Conservation (phyloP, 768 basidiomycete species). For the Psilocybe tampanensis region DNA sequence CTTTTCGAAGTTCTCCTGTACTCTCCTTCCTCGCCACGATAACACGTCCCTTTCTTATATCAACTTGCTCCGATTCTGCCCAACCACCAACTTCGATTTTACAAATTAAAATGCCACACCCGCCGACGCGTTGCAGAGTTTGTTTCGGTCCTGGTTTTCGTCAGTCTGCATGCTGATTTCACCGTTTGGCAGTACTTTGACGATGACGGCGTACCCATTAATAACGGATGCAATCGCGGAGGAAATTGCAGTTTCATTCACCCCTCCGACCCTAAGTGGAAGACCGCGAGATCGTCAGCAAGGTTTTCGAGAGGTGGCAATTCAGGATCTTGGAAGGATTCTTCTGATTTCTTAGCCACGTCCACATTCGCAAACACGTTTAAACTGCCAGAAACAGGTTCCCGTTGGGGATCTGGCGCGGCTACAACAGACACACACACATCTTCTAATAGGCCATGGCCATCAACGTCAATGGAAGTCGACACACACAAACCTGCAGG, state of each 20-base stretch:
- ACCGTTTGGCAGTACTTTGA: conserved; percentile 22
- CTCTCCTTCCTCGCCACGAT: no score
- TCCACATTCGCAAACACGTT: background rate
- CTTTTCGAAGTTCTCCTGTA: no score
- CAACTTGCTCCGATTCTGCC: no score
- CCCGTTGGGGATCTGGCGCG: background rate
- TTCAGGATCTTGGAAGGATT: background rate
- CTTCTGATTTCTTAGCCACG: conserved; percentile 1
- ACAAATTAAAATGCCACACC: background rate
- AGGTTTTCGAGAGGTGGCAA: background rate
- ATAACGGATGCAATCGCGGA: conserved; percentile 17
- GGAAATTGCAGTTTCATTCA: conserved; percentile 25
- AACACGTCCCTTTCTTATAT: no score
- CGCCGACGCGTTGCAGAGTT: background rate
- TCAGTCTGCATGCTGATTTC: background rate
- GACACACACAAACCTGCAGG: background rate
- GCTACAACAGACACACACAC: background rate
- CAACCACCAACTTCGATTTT: background rate
- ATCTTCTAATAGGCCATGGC: background rate
- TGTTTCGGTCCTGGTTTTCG: background rate
- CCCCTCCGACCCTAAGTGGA: conserved; percentile 26
- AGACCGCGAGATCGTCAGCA: background rate
- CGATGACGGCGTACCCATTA: conserved; percentile 19
- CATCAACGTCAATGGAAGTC: background rate
- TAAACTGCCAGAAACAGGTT: conserved; percentile 1